phyloP scores from a whole-genome alignment of 2,329 filamentous ascomycete genomes.

The Balansia obtecta region DNA sequence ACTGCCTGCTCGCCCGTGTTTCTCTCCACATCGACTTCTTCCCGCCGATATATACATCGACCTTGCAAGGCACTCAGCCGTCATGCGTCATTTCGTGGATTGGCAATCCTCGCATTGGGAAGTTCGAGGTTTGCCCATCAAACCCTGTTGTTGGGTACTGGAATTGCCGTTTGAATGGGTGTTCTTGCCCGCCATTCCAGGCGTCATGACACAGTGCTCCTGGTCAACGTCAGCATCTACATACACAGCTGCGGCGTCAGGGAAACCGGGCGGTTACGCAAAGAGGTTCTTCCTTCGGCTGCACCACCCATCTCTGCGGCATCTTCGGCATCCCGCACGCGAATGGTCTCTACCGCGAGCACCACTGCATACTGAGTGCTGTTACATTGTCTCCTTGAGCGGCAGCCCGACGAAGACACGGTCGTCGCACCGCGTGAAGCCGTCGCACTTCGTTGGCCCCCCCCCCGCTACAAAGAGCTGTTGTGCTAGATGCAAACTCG shows the following conservation, averaged over 20 bases:
- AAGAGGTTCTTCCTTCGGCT: conserved; percentile 53
- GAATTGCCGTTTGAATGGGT: conserved; percentile 44
- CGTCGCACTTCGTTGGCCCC: conserved; percentile 40
- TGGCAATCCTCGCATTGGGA: conserved; percentile 48
- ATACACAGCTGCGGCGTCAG: conserved; percentile 50
- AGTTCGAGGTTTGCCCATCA: too few relatives aligned
- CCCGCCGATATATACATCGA: conserved; percentile 52
- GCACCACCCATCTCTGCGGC: conserved; percentile 51
- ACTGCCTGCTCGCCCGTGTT: conserved; percentile 51
- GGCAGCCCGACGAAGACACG: conserved; percentile 21
- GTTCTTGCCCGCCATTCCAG: conserved; percentile 48
- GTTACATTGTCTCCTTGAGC: conserved; percentile 38
- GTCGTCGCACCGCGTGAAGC: conserved; percentile 16
- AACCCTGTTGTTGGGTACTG: too few relatives aligned
- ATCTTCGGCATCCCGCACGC: conserved; percentile 54
- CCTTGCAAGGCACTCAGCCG: conserved; percentile 50
- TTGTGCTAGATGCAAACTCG: conserved; percentile 52
- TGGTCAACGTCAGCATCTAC: conserved; percentile 58
- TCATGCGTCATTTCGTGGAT: conserved; percentile 56
- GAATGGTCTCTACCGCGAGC: conserved; percentile 55
- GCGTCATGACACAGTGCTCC: conserved; percentile 53
- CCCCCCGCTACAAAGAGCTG: conserved; percentile 51
- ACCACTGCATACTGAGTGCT: conserved; percentile 51
- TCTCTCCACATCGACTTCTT: conserved; percentile 47
- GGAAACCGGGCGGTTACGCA: conserved; percentile 50